These are phyloP conservation scores for Apiospora saccharicola DNA, from an alignment of 2,329 filamentous ascomycete genomes.

Conservation along the genomic window DNA sequence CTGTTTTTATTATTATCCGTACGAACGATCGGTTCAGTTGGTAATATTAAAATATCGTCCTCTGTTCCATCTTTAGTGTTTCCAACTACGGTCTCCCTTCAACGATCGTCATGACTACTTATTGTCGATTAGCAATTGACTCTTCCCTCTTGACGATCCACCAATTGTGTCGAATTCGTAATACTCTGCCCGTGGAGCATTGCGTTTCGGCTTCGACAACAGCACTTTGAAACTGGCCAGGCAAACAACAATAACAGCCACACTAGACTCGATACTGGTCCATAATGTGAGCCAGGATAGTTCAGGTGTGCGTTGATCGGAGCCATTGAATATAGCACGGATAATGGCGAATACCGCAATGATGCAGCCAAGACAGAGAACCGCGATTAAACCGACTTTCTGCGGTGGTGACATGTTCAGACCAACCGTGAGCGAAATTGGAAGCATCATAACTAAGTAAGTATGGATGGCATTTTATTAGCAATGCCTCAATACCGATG, in stretches of 20 bases:
- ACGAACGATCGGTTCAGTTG: neutral
- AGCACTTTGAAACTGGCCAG: conserved; percentile 11
- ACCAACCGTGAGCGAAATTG: neutral
- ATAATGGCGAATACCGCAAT: neutral
- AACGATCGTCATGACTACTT: neutral
- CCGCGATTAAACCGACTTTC: neutral
- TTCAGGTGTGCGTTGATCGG: conserved; percentile 1
- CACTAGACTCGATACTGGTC: conserved; percentile 16
- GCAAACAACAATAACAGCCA: neutral
- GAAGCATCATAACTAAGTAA: neutral
- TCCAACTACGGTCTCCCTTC: neutral
- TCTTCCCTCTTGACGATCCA: neutral
- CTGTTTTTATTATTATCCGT: neutral
- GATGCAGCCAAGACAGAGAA: conserved; percentile 11
- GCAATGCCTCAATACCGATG: neutral
- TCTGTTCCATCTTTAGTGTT: neutral
- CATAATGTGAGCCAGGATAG: conserved; percentile 2
- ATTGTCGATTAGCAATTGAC: neutral
- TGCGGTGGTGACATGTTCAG: neutral
- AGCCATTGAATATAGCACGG: neutral
- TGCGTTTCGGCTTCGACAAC: neutral
- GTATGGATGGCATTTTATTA: neutral
- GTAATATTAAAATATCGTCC: neutral
- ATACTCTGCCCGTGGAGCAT: neutral
- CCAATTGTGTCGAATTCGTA: neutral